Base-by-base conservation (phyloP, 257 asterid species). In the Solanum tarapatanum region DNA sequence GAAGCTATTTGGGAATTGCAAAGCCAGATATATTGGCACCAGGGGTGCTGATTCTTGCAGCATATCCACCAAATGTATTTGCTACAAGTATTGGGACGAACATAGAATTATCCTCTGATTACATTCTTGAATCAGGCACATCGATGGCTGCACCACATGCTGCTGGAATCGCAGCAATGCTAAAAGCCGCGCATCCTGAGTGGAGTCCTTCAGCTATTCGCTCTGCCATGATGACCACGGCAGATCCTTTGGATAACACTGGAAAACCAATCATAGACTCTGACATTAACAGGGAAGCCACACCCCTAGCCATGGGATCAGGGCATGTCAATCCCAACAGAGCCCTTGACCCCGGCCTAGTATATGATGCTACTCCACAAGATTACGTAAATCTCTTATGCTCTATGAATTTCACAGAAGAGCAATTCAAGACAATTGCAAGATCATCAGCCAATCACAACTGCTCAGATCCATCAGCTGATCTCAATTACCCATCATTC, bases 161-260 rank as follows among this genome's bases (percentile, higher is more conserved):
- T 7, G 87, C 87, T 55, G 87, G 83, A 28, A 85, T 85, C 12
- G 83, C 87, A 76, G 87, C 87, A 5, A 70, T 85, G 87, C 51
- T 85, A 33, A 85, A 86, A 86, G 72, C 11, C 14, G 83, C 19
- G 0, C 83, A 86, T 35, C 83, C 87, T 23, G 69, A 86, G 8
- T 86, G 87, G 87, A 86, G 87, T 26, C 87, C 83, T 8, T 86
- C 87, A 30, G 87, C 83, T 32, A 86, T 86, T 35, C 39, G 88
- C 58, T 88, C 90, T 5, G 89, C 91, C 17, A 87, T 83, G 86
- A 89, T 89, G 82, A 89, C 91, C 33, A 89, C 89, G 2, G 89
- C 88, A 2, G 30, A 70, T 35, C 41, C 72, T 7, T 37, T 83
- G 6, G 91, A 87, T 23, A 89, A 87, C 45, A 87, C 87, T 17